These are phyloP conservation scores for Termitomyces sp. DNA, from an alignment of 768 basidiomycete genomes.

Conservation along the genomic window DNA sequence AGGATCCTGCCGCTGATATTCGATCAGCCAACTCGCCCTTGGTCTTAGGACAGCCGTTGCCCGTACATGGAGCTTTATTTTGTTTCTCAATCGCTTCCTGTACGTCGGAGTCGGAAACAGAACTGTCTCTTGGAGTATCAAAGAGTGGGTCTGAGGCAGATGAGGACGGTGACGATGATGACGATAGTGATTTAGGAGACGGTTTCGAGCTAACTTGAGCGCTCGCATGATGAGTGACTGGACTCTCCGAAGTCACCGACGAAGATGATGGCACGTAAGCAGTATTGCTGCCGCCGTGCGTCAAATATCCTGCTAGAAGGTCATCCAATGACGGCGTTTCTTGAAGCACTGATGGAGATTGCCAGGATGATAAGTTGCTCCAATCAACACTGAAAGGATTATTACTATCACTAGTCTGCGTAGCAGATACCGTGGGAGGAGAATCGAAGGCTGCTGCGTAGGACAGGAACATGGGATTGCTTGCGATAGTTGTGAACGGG, in stretches of 20 bases:
- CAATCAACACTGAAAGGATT: conserved; percentile 47
- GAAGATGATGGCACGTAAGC: conserved; percentile 26
- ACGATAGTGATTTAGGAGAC: conserved; percentile 31
- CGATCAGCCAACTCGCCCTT: conserved; percentile 47
- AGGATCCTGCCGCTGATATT: conserved; percentile 56
- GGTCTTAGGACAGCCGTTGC: conserved; percentile 47
- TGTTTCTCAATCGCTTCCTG: conserved; percentile 18
- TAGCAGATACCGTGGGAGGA: conserved; percentile 24
- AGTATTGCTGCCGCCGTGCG: conserved; percentile 28
- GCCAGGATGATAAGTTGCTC: conserved; percentile 42
- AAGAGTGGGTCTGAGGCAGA: conserved; percentile 32
- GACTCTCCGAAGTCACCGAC: conserved; percentile 47
- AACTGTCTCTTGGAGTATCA: conserved; percentile 31
- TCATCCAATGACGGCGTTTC: conserved; percentile 43
- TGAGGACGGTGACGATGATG: conserved; percentile 35
- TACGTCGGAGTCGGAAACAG: conserved; percentile 27
- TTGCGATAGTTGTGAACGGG: conserved; percentile 77
- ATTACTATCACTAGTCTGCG: conserved; percentile 15
- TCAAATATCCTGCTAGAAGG: conserved; percentile 38
- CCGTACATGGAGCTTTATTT: conserved; percentile 2
- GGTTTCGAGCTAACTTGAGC: conserved; percentile 19
- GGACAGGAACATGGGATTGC: conserved; percentile 85
- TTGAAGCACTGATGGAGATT: conserved; percentile 31
- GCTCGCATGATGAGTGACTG: conserved; percentile 47
- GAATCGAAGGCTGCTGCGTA: conserved; percentile 60